phyloP scores from a whole-genome alignment of 768 basidiomycete genomes.

The Boletus patriciae region DNA sequence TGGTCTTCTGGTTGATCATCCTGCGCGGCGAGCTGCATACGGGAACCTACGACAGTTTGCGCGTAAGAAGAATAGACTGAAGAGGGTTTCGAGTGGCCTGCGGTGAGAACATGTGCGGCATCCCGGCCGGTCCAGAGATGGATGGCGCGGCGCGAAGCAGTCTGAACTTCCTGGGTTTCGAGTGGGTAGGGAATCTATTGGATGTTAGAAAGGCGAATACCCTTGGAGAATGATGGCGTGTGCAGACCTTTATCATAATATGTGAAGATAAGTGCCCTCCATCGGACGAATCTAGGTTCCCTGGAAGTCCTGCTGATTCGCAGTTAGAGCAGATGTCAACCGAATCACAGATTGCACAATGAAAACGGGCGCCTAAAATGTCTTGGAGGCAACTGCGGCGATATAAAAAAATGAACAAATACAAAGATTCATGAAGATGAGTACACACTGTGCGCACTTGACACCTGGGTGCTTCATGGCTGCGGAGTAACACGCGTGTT shows the following conservation, averaged over 20 bases:
- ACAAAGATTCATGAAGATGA: not conserved
- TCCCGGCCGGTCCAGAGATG: conserved; percentile 77
- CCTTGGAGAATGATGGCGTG: not conserved
- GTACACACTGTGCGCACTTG: conserved; percentile 80
- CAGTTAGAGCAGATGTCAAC: conserved; percentile 87
- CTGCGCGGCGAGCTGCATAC: conserved; percentile 35
- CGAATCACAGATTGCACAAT: conserved; percentile 84
- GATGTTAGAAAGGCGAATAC: conserved; percentile 2
- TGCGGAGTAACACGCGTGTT: conserved; percentile 27
- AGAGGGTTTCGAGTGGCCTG: conserved; percentile 50
- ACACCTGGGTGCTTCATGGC: conserved; percentile 79
- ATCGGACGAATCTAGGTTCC: conserved; percentile 73
- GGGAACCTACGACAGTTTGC: conserved; percentile 62
- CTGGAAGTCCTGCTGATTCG: conserved; percentile 82
- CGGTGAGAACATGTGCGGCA: conserved; percentile 56
- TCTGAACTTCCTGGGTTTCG: conserved; percentile 68
- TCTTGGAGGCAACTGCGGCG: conserved; percentile 74
- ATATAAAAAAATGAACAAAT: not conserved
- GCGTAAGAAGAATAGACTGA: conserved; percentile 65
- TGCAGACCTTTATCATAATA: conserved; percentile 86
- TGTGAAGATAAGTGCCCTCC: conserved; percentile 83
- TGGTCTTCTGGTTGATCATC: conserved; percentile 48
- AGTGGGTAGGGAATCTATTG: conserved; percentile 83
- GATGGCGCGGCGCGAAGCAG: conserved; percentile 71
- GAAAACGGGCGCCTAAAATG: conserved; percentile 90